phyloP scores from a whole-genome alignment of 192 early-diverging fungal species.

The Geosiphon pyriformis region DNA sequence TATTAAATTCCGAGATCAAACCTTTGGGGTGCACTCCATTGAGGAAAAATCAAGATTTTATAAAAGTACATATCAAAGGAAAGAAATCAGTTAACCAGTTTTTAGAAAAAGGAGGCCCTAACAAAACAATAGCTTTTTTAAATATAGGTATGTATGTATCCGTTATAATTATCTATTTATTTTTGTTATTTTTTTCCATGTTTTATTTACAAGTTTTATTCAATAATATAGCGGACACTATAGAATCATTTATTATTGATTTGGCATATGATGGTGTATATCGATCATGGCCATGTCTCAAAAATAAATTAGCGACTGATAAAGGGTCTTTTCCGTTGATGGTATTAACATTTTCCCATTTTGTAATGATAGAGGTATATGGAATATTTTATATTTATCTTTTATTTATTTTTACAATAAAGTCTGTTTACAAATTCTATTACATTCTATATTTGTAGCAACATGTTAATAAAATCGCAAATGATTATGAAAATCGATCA shows the following conservation, averaged over 20 bases:
- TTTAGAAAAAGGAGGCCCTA: slow-evolving; percentile 11
- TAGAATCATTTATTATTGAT: slow-evolving; percentile 18
- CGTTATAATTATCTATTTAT: slow-evolving; percentile 13
- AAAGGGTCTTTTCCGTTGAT: slow-evolving; percentile 19
- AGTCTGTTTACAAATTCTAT: slow-evolving; percentile 15
- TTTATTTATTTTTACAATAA: slow-evolving; percentile 12
- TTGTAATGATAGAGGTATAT: slow-evolving; percentile 17
- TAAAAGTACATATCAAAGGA: slow-evolving; percentile 22
- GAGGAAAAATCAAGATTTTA: slow-evolving; percentile 3
- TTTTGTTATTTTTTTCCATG: background rate
- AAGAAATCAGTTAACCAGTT: slow-evolving; percentile 17
- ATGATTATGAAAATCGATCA: slow-evolving; percentile 21
- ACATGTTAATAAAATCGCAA: slow-evolving; percentile 20
- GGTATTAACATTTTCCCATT: slow-evolving; percentile 19
- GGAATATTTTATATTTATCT: too few relatives aligned
- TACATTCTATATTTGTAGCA: slow-evolving; percentile 12
- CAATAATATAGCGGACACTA: background rate
- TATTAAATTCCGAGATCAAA: slow-evolving; percentile 25
- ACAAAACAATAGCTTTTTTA: slow-evolving; percentile 10
- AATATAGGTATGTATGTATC: slow-evolving; percentile 1
- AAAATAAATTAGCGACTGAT: slow-evolving; percentile 18
- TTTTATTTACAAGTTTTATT: slow-evolving; percentile 16
- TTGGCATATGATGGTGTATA: slow-evolving; percentile 16
- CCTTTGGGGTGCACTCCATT: slow-evolving; percentile 10
- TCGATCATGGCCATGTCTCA: slow-evolving; percentile 15